Percentiles rank a stretch among this genome's conserved stretches.
phyloP scores from a whole-genome alignment of 1,139 yeast genomes.

The Pichia norvegensis region DNA sequence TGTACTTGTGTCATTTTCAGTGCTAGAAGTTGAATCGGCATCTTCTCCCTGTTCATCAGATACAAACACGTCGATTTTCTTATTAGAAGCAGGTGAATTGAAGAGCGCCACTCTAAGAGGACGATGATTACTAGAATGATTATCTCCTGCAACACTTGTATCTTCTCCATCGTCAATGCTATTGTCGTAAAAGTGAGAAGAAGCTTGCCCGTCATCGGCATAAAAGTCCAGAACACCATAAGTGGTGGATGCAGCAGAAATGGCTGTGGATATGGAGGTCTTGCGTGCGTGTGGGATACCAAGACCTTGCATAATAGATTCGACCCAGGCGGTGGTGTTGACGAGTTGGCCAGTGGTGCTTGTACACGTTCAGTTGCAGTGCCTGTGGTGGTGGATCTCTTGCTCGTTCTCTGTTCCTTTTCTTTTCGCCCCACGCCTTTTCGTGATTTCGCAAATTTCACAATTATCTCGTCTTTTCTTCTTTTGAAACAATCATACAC shows the following conservation, averaged over 20 bases:
- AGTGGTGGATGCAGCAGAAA: conserved; percentile 4
- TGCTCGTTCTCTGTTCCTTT: too few relatives aligned
- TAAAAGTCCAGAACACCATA: conserved; percentile 10
- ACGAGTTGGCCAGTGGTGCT: too few relatives aligned
- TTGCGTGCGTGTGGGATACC: conserved; percentile 5
- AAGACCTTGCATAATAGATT: not conserved
- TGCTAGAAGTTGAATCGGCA: not conserved
- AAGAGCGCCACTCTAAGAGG: not conserved
- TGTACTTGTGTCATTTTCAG: not conserved
- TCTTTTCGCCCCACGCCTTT: too few relatives aligned
- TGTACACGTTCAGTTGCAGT: too few relatives aligned
- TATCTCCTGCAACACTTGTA: not conserved
- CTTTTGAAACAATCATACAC: too few relatives aligned
- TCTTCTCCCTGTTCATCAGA: not conserved
- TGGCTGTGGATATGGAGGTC: conserved; percentile 4
- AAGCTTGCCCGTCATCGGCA: not conserved
- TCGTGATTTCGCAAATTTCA: too few relatives aligned
- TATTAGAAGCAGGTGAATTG: not conserved
- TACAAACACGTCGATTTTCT: not conserved
- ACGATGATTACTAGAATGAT: not conserved
- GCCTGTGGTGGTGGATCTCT: too few relatives aligned
- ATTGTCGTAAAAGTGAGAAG: not conserved
- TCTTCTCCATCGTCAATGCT: conserved; percentile 2
- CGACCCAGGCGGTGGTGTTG: not conserved
- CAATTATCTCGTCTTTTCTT: too few relatives aligned